Percentiles rank a stretch among this genome's conserved stretches.
Conservation (phyloP, 352 stramenopile genomes). For the Phytophthora ohioensis region DNA sequence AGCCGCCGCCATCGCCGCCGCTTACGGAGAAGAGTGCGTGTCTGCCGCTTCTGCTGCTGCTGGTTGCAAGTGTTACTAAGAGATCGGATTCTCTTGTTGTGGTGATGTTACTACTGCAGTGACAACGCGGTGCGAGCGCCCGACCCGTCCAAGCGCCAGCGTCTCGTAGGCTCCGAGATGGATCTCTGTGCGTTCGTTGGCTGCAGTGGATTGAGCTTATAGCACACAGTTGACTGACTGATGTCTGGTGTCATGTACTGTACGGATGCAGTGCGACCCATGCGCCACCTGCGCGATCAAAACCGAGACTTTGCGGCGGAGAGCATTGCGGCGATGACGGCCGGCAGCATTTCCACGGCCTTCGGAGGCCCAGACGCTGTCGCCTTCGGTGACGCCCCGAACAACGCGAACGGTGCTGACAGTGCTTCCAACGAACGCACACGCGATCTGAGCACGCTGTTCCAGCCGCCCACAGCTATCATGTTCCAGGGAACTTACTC, state of each 20-base stretch:
- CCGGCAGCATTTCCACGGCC: conserved; percentile 49
- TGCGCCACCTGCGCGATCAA: conserved; percentile 72
- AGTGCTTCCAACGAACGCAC: conserved; percentile 26
- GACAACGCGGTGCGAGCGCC: conserved; percentile 75
- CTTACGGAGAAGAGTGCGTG: conserved; percentile 51
- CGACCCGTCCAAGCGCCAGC: conserved; percentile 84
- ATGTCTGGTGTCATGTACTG: conserved; percentile 5
- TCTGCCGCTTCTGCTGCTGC: not conserved
- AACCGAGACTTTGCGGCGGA: conserved; percentile 86
- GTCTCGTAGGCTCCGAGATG: conserved; percentile 69
- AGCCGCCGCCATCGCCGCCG: conserved; percentile 43
- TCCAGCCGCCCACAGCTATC: conserved; percentile 76
- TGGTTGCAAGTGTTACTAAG: conserved; percentile 2
- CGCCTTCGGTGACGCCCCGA: conserved; percentile 19
- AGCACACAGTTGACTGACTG: not conserved
- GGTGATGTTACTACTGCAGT: conserved; percentile 15
- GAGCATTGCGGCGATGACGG: conserved; percentile 80
- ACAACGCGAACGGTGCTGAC: conserved; percentile 19
- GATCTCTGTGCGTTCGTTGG: conserved; percentile 44
- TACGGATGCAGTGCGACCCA: conserved; percentile 41
- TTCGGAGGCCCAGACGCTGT: conserved; percentile 42
- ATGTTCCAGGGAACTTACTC: conserved; percentile 86
- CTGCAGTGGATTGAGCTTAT: not conserved
- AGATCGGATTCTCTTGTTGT: not conserved
- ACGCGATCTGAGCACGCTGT: conserved; percentile 73